A percentile compares a stretch with the other conserved stretches of the same genome.
phyloP scores from a whole-genome alignment of 352 stramenopile species.

The Pythium folliculosum region DNA sequence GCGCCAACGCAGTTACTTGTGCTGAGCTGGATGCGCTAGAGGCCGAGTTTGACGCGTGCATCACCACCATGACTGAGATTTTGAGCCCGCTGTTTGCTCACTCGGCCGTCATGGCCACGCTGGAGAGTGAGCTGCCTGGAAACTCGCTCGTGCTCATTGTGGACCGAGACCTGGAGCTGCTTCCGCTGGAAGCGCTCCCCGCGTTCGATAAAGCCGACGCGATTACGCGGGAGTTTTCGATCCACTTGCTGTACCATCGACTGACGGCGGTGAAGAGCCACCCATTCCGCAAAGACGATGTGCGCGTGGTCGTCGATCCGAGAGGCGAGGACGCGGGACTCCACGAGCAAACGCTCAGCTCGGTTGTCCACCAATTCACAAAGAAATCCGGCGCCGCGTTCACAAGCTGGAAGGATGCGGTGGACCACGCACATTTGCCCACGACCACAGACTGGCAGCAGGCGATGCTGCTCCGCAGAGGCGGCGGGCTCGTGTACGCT shows the following conservation, averaged over 20 bases:
- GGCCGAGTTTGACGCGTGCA: slow-evolving; percentile 50
- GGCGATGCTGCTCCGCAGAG: slow-evolving; percentile 50
- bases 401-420: slow-evolving; percentile 59
- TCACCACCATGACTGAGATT: slow-evolving; percentile 44
- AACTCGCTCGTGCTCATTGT: slow-evolving; percentile 56
- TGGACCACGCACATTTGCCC: slow-evolving; percentile 60
- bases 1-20: background rate
- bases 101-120: slow-evolving; percentile 36
- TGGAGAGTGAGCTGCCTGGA: slow-evolving; percentile 46
- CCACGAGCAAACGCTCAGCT: slow-evolving; percentile 44
- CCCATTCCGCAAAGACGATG: slow-evolving; percentile 54
- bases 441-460: slow-evolving; percentile 74
- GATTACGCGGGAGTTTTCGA: slow-evolving; percentile 67
- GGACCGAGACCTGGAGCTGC: slow-evolving; percentile 46
- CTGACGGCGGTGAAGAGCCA: slow-evolving; percentile 52
- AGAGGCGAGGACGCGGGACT: slow-evolving; percentile 49
- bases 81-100: slow-evolving; percentile 60
- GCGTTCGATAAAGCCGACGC: slow-evolving; percentile 46
- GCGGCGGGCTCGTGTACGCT: slow-evolving; percentile 70
- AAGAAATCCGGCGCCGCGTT: slow-evolving; percentile 34
- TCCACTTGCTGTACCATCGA: slow-evolving; percentile 67
- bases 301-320: slow-evolving; percentile 68
- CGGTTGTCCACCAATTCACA: slow-evolving; percentile 44
- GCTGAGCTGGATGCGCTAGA: slow-evolving; percentile 47
- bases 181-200: slow-evolving; percentile 61